These are phyloP conservation scores for Sporothrix sp. DNA, from an alignment of 2,329 filamentous ascomycete genomes.

Conservation along the genomic window DNA sequence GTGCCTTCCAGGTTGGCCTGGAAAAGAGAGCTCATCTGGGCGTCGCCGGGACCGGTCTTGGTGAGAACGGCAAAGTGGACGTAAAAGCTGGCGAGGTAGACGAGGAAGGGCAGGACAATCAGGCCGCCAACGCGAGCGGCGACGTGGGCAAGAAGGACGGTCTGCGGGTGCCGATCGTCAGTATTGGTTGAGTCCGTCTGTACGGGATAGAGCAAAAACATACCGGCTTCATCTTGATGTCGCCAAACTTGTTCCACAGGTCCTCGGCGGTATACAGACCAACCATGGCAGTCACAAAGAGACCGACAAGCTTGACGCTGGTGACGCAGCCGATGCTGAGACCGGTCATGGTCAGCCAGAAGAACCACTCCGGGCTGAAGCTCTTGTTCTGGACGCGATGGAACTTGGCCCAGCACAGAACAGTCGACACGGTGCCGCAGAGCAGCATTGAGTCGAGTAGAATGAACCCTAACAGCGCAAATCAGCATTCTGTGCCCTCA, in stretches of 20 bases:
- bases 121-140: constrained; percentile 72
- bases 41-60: constrained; percentile 89
- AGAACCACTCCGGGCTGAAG: constrained; percentile 86
- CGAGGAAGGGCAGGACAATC: constrained; percentile 77
- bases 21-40: constrained; percentile 99
- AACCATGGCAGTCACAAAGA: constrained; percentile 91
- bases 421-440: constrained; percentile 96
- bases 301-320: constrained; percentile 96
- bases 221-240: constrained; percentile 81
- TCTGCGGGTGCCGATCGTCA: constrained; percentile 3
- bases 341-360: constrained; percentile 89
- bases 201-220: constrained; percentile 22
- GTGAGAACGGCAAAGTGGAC: constrained; percentile 90
- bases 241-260: constrained; percentile 95
- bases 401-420: constrained; percentile 95
- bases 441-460: constrained; percentile 97
- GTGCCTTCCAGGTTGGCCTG: constrained; percentile 93
- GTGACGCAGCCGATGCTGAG: constrained; percentile 95
- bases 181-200: too few relatives aligned
- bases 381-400: constrained; percentile 77
- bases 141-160: constrained; percentile 55
- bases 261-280: constrained; percentile 94
- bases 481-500: neutral
- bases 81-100: constrained; percentile 94
- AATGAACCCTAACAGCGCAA: constrained; percentile 53